A percentile compares a stretch with the other conserved stretches of the same genome.
phyloP scores from a whole-genome alignment of 495 filamentous ascomycete species.

The Xylaria bambusicola region DNA sequence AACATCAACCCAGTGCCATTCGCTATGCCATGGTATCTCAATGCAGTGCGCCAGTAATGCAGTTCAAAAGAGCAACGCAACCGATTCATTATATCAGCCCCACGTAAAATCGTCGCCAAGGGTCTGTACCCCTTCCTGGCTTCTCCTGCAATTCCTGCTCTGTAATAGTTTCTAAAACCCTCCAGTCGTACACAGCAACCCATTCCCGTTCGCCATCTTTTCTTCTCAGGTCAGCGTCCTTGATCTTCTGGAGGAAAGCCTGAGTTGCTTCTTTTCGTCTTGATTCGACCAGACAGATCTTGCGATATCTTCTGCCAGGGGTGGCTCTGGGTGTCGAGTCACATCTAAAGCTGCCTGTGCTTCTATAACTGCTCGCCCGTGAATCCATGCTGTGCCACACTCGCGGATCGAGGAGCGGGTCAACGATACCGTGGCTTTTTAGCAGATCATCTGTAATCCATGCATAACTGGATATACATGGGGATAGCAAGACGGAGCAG shows the following conservation, averaged over 20 bases:
- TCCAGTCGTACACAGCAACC: conserved; percentile 53
- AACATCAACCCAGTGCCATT: neutral
- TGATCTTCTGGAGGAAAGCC: conserved; percentile 40
- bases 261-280: conserved; percentile 38
- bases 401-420: conserved; percentile 33
- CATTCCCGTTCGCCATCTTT: conserved; percentile 39
- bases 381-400: conserved; percentile 29
- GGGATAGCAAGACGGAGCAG: conserved; percentile 47
- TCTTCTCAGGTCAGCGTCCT: conserved; percentile 34
- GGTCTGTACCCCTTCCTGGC: conserved; percentile 15
- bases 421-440: conserved; percentile 38
- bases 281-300: conserved; percentile 50
- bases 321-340: conserved; percentile 33
- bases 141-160: conserved; percentile 34
- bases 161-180: conserved; percentile 45
- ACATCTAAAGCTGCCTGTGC: neutral
- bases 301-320: conserved; percentile 21
- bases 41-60: conserved; percentile 18
- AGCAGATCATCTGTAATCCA: conserved; percentile 49
- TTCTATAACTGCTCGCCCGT: conserved; percentile 8
- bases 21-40: conserved; percentile 10
- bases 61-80: neutral
- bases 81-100: conserved; percentile 24
- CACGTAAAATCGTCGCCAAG: conserved; percentile 31
- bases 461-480: conserved; percentile 43